Base-by-base conservation (phyloP, 495 filamentous ascomycete genomes). In the Talaromyces wortmannii region DNA sequence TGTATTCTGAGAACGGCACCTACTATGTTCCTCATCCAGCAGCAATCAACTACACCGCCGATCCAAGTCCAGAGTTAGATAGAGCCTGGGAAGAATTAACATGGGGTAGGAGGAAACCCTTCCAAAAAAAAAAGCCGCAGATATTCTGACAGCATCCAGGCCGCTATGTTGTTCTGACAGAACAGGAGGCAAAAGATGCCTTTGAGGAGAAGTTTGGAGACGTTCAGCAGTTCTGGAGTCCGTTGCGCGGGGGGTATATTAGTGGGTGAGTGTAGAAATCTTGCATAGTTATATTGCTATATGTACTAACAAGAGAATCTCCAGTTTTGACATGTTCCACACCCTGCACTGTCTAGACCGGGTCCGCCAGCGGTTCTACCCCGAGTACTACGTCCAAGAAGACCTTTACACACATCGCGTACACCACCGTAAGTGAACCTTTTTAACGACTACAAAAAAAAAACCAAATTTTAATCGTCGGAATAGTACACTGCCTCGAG, bases 301-400 rank as follows among this genome's bases (percentile, higher is more conserved):
- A 23, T 23, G 23, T 23, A 4, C 13, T 12, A 13, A 12, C 30
- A 57, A 46, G 31, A 23, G 23, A 23, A n/a, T n/a, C 23, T 23
- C 1, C 23, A 23, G 23, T 23, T 56, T 63, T 17, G 61, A 61
- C 31, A 54, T 63, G 7, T 58, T 61, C 51, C 61, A 61, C 31
- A 61, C 61, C 11, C 42, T 61, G 31, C 61, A 63, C 52, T 61
- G 61, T 33, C 43, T 63, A 29, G 57, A 60, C 18, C 43, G 57
- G 5, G 29, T 60, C 49, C 52, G 61, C 12, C 55, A 63, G 44
- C 42, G 44, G 4, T 13, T 63, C 3, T 23, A 53, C 29, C 51
- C 46, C 11, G 61, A 63, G 4, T 63, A 48, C 45, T 48, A 48
- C 17, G 45, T 48, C 13, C 10, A 48, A 5, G 8, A 48, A 48